phyloP scores from a whole-genome alignment of 2,329 filamentous ascomycete species.

The Trichoderma guizhouense region DNA sequence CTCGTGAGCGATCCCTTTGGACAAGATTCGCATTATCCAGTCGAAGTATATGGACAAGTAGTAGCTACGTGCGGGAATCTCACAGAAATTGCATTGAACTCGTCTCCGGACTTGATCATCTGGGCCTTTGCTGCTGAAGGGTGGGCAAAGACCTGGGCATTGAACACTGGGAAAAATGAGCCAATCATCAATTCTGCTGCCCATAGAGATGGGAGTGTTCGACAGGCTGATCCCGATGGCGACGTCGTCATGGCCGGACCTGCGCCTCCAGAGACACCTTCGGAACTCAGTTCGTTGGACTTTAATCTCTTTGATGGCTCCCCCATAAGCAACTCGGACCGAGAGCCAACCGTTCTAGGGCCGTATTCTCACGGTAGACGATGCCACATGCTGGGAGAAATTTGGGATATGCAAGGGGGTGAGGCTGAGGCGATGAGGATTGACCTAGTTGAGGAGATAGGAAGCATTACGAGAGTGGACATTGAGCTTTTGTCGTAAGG shows the following conservation, averaged over 20 bases:
- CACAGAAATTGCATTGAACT: constrained; percentile 33
- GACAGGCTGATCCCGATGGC: constrained; percentile 31
- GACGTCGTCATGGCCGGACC: constrained; percentile 30
- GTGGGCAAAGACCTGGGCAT: constrained; percentile 32
- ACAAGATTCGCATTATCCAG: constrained; percentile 25
- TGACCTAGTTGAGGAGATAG: constrained; percentile 35
- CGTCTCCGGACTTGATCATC: constrained; percentile 33
- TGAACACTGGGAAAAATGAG: constrained; percentile 26
- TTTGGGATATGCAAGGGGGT: constrained; percentile 18
- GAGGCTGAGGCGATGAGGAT: constrained; percentile 27
- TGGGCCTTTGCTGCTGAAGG: constrained; percentile 37
- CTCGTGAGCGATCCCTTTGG: constrained; percentile 21
- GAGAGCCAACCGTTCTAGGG: neutral
- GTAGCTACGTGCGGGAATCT: constrained; percentile 32
- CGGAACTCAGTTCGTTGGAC: neutral
- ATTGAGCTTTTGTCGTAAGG: constrained; percentile 31
- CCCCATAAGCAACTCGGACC: neutral
- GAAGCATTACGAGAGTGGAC: constrained; percentile 38
- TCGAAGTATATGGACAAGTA: constrained; percentile 31
- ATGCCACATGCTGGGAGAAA: constrained; percentile 1
- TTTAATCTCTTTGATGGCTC: constrained; percentile 17
- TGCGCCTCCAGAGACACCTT: neutral
- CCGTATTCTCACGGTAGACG: neutral
- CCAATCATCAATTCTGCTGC: constrained; percentile 23
- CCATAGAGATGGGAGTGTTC: constrained; percentile 33